A percentile compares a stretch with the other conserved stretches of the same genome.
Evolutionary conservation across 169 alveolate genomes (phyloP).

Genomic region (Eimeria necatrix): DNA sequence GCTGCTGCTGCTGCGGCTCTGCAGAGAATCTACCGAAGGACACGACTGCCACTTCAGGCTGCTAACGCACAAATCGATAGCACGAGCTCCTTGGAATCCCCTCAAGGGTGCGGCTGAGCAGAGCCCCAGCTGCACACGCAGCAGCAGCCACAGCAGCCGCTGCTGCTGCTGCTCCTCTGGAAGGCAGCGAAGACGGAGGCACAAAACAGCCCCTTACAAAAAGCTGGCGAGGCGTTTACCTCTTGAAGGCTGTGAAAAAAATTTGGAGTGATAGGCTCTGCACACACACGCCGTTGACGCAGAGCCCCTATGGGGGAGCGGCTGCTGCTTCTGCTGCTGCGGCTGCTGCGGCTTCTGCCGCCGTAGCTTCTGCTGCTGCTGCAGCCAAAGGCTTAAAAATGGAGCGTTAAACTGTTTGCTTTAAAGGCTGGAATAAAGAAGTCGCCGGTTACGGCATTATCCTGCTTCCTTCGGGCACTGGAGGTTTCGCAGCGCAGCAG

Average conservation of each 20-base stretch:
- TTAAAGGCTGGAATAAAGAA: too few species aligned
- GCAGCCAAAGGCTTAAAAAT: too few species aligned
- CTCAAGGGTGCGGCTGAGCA: conserved; percentile 17
- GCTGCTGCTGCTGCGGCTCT: neutral
- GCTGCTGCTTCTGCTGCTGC: conserved; percentile 44
- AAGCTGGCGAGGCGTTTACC: neutral
- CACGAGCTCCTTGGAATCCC: neutral
- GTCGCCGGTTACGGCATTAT: too few species aligned
- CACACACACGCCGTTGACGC: too few species aligned
- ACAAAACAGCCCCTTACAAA: neutral
- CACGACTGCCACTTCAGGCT: neutral
- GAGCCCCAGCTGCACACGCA: neutral
- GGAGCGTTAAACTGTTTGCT: too few species aligned
- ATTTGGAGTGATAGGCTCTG: too few species aligned
- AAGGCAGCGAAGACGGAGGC: neutral
- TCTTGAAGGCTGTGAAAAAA: neutral
- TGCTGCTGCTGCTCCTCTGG: neutral
- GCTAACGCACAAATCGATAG: neutral
- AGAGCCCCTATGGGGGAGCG: neutral
- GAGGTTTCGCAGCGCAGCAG: too few species aligned
- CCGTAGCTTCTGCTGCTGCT: too few species aligned
- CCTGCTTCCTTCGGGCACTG: too few species aligned
- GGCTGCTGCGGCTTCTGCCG: neutral
- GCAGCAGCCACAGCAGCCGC: conserved; percentile 2
- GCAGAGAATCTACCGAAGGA: neutral